Base-by-base conservation (phyloP, 2,329 filamentous ascomycete genomes). In the Aspergillus vadensis region DNA sequence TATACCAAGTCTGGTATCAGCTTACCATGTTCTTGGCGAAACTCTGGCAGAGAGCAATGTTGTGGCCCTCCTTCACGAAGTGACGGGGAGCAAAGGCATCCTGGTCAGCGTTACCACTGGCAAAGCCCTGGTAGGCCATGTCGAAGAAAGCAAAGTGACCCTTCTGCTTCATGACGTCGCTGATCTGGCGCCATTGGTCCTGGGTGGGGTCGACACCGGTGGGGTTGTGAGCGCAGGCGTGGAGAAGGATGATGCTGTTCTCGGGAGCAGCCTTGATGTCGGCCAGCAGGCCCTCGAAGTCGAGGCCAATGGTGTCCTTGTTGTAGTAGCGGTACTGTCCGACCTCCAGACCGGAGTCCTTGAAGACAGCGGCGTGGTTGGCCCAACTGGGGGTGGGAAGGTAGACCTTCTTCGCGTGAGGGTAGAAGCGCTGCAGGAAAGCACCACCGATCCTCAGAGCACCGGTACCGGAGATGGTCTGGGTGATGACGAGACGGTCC, bases 41-140 rank as follows among this genome's bases (percentile, higher is more conserved):
- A 57, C 91, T 95, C 83, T 98, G 94, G 72, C 91, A 89, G 65
- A 98, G 87, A 74, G 88, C 88, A 75, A 95, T 87, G 75, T 92
- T 87, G 83, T 97, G 92, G 72, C 94, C 94, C 82, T 97, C 83
- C 81, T 92, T 86, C 77, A 97, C 88, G 78, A 99, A 99, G 85
- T 97, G 85, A 69, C 95, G 88, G 68, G 98, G 86, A 63, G 95
- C 91, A 76, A 94, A 98, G 66, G 95, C 95, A 77, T 99, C 94
- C 79, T 88, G 88, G 83, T 96, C 87, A 66, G 91, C 95, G 81
- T 96, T 87, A 69, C 94, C 94, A 66, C 90, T 95, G 70, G 94
- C 94, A 75, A 99, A 98, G 71, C 94, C 94, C 82, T 99, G 94
- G 85, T 99, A 99, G 66, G 94, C 94, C 93, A 97, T 97, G 80